Evolutionary conservation across 805 yeast genomes (phyloP).

Genomic region (Candida sonorensis): DNA sequence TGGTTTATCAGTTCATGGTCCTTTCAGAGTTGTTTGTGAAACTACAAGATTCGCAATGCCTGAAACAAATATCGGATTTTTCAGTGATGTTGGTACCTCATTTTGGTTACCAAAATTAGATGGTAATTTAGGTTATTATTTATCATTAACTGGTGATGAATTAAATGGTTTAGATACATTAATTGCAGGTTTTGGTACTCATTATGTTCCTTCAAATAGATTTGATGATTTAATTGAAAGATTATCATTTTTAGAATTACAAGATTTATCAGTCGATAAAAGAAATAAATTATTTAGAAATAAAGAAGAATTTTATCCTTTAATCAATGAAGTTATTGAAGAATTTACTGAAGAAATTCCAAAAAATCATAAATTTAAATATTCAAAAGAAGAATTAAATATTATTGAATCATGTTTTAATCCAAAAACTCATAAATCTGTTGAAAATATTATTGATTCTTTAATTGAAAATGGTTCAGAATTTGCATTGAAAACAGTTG

Average conservation of each 20-base stretch:
- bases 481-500: conserved; percentile 57
- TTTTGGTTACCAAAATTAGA: conserved; percentile 81
- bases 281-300: conserved; percentile 13
- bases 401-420: conserved; percentile 68
- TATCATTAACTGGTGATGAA: conserved; percentile 81
- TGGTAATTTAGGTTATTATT: conserved; percentile 75
- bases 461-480: conserved; percentile 49
- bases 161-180: conserved; percentile 77
- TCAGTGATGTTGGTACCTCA: conserved; percentile 93
- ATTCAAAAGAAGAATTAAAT: conserved; percentile 45
- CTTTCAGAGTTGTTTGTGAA: conserved; percentile 92
- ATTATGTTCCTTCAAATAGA: conserved; percentile 67
- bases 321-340: conserved; percentile 68
- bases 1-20: conserved; percentile 83
- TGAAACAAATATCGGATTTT: conserved; percentile 92
- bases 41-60: conserved; percentile 94
- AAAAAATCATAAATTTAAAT: conserved; percentile 50
- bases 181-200: conserved; percentile 82
- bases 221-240: conserved; percentile 57
- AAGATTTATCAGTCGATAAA: conserved; percentile 13
- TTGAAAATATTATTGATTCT: conserved; percentile 50
- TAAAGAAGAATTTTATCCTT: conserved; percentile 37
- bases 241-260: conserved; percentile 49
- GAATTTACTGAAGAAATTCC: conserved; percentile 73
- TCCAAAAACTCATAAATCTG: conserved; percentile 29